Conservation (phyloP, 1,139 yeast species). For the Hemisphaericaspora lyxosophila region DNA sequence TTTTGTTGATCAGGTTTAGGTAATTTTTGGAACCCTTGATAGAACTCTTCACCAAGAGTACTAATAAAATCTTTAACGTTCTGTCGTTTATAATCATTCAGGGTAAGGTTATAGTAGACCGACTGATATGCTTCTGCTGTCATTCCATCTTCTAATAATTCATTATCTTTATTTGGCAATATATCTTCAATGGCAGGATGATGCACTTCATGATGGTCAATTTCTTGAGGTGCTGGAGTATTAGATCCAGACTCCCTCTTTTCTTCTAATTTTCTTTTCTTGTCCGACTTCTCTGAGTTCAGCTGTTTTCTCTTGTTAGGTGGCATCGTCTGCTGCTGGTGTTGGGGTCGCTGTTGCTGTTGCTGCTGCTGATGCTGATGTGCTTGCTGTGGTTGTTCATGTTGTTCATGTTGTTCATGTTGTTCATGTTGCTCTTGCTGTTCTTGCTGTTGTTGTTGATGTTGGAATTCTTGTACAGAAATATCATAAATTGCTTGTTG, state of each 20-base stretch:
- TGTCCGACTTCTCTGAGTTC: conserved; percentile 26
- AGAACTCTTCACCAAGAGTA: conserved; percentile 23
- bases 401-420: not conserved
- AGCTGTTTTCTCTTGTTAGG: conserved; percentile 28
- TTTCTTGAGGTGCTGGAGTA: conserved; percentile 2
- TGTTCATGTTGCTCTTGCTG: not conserved
- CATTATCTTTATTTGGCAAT: conserved; percentile 41
- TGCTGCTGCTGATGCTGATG: conserved; percentile 1
- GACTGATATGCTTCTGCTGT: conserved; percentile 53
- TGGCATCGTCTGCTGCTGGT: not conserved
- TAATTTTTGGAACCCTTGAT: conserved; percentile 11
- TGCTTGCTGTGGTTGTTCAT: not conserved
- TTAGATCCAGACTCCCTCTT: conserved; percentile 10
- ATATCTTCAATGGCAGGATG: conserved; percentile 14
- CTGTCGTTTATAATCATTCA: conserved; percentile 50
- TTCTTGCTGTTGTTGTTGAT: not conserved
- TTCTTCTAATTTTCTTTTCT: conserved; percentile 22
- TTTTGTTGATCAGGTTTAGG: conserved; percentile 16
- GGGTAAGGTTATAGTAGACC: conserved; percentile 46
- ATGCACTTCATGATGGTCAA: conserved; percentile 2
- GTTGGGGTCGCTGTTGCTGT: conserved; percentile 4
- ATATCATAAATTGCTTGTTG: no score
- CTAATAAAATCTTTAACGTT: conserved; percentile 27
- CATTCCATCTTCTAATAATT: conserved; percentile 39
- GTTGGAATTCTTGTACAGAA: not conserved